phyloP scores from a whole-genome alignment of 495 filamentous ascomycete species.

The Barbatosphaeria neglecta region DNA sequence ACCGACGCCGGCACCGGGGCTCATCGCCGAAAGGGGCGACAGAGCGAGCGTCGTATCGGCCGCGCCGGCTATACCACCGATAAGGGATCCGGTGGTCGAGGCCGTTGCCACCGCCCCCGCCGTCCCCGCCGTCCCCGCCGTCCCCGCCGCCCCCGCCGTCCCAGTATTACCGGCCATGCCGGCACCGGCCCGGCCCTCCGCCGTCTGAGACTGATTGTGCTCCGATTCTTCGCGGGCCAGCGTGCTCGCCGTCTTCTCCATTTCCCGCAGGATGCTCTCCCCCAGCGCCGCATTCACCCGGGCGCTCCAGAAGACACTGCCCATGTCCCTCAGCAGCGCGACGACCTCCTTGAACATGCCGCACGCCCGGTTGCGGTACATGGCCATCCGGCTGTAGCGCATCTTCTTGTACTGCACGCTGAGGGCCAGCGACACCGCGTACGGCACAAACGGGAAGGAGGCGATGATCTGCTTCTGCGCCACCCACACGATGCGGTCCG shows the following conservation, averaged over 20 bases:
- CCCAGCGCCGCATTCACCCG: conserved; percentile 50
- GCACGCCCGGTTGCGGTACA: conserved; percentile 50
- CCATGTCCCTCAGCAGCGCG: conserved; percentile 41
- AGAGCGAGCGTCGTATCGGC: no score
- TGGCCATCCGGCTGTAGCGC: conserved; percentile 51
- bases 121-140: no score
- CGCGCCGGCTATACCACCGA: no score
- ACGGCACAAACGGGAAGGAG: conserved; percentile 54
- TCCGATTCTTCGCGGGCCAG: conserved; percentile 2
- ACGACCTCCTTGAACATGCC: conserved; percentile 49
- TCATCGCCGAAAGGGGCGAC: no score
- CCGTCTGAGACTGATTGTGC: no score
- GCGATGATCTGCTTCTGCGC: conserved; percentile 41
- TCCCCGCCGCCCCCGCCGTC: no score
- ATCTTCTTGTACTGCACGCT: conserved; percentile 62
- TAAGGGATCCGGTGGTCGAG: no score
- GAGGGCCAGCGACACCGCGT: conserved; percentile 54
- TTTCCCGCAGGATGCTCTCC: conserved; percentile 6
- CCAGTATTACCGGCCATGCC: no score
- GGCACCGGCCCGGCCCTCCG: no score
- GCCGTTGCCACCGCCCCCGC: no score
- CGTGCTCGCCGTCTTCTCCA: conserved; percentile 7
- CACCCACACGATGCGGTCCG: conserved; percentile 52
- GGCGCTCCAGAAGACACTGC: conserved; percentile 50
- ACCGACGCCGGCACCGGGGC: not conserved